Percentiles rank a stretch among this genome's conserved stretches.
These are phyloP conservation scores for Fusarium austroafricanum DNA, from an alignment of 2,329 filamentous ascomycete species.

Conservation along the genomic window DNA sequence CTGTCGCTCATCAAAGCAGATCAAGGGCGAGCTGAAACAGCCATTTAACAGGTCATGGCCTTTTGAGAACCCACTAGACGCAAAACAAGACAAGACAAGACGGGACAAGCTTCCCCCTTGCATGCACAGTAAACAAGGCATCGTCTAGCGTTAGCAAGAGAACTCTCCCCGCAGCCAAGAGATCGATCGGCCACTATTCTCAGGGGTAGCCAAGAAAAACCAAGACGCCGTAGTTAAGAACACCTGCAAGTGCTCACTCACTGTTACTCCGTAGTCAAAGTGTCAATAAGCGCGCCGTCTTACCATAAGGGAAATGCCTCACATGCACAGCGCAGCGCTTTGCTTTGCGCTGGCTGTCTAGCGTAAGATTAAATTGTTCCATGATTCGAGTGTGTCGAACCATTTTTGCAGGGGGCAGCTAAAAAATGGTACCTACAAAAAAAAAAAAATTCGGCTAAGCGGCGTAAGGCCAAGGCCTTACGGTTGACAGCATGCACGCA, in stretches of 20 bases:
- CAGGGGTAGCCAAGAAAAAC: conserved; percentile 25
- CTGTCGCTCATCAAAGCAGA: conserved; percentile 10
- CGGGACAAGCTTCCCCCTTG: background rate
- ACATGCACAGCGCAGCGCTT: background rate
- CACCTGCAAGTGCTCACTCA: too few relatives aligned
- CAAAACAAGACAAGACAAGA: background rate
- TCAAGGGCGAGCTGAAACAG: background rate
- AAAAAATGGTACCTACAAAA: background rate
- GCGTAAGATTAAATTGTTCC: conserved; percentile 2
- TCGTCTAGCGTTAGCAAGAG: background rate
- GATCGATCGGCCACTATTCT: conserved; percentile 29
- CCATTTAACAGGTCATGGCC: background rate
- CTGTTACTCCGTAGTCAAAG: too few relatives aligned
- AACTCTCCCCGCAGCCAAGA: conserved; percentile 17
- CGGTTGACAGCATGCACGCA: background rate
- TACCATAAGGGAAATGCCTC: background rate
- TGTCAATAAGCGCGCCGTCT: too few relatives aligned
- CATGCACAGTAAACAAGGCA: background rate
- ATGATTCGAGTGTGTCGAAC: background rate
- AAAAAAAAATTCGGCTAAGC: conserved; percentile 14
- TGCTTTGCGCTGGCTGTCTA: background rate
- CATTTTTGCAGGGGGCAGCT: background rate
- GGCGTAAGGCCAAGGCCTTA: background rate
- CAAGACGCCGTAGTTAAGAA: background rate
- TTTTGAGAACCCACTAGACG: too few relatives aligned